Conservation (phyloP, 2,329 filamentous ascomycete genomes). For the Fusarium xylarioides region DNA sequence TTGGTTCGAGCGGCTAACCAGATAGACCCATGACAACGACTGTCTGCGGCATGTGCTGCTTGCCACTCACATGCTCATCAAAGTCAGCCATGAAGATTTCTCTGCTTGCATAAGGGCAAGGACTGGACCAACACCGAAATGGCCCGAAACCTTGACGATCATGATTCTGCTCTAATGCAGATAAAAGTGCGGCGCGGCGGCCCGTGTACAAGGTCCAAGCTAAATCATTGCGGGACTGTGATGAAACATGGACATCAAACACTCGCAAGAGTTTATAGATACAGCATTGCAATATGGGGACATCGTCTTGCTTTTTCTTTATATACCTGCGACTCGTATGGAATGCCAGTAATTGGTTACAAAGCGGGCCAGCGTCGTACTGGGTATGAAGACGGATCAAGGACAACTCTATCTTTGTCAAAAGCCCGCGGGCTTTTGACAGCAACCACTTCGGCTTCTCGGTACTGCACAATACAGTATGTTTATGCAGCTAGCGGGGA, state of each 20-base stretch:
- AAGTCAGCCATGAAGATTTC: neutral
- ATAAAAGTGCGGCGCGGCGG: conserved; percentile 18
- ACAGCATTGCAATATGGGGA: neutral
- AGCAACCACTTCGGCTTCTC: neutral
- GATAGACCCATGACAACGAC: neutral
- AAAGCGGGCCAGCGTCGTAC: neutral
- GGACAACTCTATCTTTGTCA: neutral
- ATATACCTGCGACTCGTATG: neutral
- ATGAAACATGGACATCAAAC: neutral
- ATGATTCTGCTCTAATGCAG: neutral
- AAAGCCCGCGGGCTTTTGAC: neutral
- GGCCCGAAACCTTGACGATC: neutral
- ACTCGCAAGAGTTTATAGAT: neutral
- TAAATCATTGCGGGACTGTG: conserved; percentile 17
- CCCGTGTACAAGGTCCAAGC: conserved; percentile 6
- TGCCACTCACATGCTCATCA: neutral
- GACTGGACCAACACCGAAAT: neutral
- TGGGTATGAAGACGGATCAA: neutral
- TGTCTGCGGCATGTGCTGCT: neutral
- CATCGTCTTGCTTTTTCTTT: neutral
- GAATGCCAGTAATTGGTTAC: neutral
- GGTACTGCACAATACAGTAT: neutral
- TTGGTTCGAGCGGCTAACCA: neutral
- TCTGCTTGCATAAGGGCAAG: neutral
- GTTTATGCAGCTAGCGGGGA: neutral